Conservation (phyloP, 2,329 filamentous ascomycete species). For the Aspergillus latus region DNA sequence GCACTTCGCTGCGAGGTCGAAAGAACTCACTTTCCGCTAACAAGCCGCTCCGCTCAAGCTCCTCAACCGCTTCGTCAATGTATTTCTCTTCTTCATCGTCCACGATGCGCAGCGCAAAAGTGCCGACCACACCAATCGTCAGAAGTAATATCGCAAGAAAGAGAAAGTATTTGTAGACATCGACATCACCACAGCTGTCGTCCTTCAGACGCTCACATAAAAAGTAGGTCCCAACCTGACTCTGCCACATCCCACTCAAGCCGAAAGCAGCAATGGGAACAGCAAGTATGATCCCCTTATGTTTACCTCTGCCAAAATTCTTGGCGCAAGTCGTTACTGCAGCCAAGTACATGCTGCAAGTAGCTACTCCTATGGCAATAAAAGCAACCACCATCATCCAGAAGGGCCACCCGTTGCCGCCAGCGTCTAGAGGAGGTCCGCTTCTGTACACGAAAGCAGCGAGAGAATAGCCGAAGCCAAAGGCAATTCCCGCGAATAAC, state of each 20-base stretch:
- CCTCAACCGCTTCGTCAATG: constrained; percentile 86
- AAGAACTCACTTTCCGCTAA: constrained; percentile 72
- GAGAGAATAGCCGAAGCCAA: constrained; percentile 77
- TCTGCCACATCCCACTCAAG: constrained; percentile 92
- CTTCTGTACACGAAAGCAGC: constrained; percentile 75
- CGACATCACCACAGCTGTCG: constrained; percentile 56
- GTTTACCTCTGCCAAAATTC: constrained; percentile 88
- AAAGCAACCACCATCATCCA: constrained; percentile 84
- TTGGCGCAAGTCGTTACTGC: constrained; percentile 96
- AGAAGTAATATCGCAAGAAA: constrained; percentile 76
- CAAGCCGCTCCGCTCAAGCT: constrained; percentile 84
- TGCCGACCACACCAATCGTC: constrained; percentile 69
- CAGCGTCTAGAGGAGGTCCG: constrained; percentile 53
- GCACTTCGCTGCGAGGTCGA: constrained; percentile 49
- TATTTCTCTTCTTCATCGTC: constrained; percentile 74
- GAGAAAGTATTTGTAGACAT: constrained; percentile 83
- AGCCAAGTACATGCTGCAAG: constrained; percentile 83
- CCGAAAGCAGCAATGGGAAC: constrained; percentile 91
- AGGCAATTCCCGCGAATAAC: constrained; percentile 68
- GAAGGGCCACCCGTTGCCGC: constrained; percentile 66
- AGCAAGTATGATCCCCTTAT: constrained; percentile 85
- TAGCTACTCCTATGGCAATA: constrained; percentile 76
- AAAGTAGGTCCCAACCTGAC: constrained; percentile 77
- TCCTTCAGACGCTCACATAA: constrained; percentile 72
- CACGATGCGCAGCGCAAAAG: constrained; percentile 72